Evolutionary conservation across 1,284 basidiomycete species (phyloP).

Genomic region (Pyrrhoderma noxium): DNA sequence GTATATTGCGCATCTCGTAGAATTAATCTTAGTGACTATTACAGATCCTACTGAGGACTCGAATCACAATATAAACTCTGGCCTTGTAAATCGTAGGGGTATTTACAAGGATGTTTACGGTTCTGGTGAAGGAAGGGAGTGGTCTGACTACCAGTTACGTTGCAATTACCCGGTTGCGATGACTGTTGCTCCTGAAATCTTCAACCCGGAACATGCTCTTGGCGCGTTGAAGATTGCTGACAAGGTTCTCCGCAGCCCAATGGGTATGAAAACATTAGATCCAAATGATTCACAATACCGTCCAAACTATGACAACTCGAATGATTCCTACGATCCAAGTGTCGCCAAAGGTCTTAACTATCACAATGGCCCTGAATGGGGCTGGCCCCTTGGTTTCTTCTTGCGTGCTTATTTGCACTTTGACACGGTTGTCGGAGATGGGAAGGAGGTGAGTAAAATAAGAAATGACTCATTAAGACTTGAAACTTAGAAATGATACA

Average conservation of each 20-base stretch:
- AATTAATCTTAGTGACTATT: neutral
- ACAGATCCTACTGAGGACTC: conserved; percentile 69
- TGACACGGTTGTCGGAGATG: conserved; percentile 54
- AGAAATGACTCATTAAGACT: neutral
- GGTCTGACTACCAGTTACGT: conserved; percentile 94
- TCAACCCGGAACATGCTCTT: conserved; percentile 75
- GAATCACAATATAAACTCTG: conserved; percentile 65
- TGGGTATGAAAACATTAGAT: conserved; percentile 94
- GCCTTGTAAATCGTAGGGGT: conserved; percentile 81
- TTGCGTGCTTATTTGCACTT: conserved; percentile 88
- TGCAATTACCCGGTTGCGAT: conserved; percentile 94
- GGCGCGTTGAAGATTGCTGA: conserved; percentile 73
- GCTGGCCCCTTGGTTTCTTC: conserved; percentile 93
- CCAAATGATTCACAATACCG: conserved; percentile 80
- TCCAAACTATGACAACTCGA: conserved; percentile 86
- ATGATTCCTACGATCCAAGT: conserved; percentile 75
- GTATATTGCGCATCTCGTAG: neutral
- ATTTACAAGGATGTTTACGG: conserved; percentile 99
- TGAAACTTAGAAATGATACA: conserved; percentile 25
- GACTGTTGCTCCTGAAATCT: conserved; percentile 95
- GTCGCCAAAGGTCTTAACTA: conserved; percentile 91
- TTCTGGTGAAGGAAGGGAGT: conserved; percentile 79
- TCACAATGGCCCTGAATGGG: conserved; percentile 87
- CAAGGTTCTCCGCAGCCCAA: conserved; percentile 66
- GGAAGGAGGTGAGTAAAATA: conserved; percentile 50